Percentiles rank a stretch among this genome's conserved stretches.
Evolutionary conservation across 1,284 basidiomycete genomes (phyloP).

Genomic region (Boletellus deceptivus): DNA sequence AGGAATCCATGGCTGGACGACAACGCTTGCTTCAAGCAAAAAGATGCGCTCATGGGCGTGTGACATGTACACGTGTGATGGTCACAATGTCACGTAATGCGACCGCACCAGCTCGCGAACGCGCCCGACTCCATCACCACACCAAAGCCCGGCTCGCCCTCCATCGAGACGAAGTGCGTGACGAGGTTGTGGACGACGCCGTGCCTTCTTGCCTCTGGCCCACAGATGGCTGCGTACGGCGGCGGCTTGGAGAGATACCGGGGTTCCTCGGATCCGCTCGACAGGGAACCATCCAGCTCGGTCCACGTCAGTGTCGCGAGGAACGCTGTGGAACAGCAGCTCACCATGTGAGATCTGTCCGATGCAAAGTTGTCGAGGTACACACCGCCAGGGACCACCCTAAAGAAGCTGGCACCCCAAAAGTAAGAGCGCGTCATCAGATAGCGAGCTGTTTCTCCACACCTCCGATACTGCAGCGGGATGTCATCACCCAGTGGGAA

Average conservation of each 20-base stretch:
- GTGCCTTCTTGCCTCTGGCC: slow-evolving; percentile 39
- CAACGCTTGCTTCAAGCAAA: slow-evolving; percentile 11
- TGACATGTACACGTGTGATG: slow-evolving; percentile 24
- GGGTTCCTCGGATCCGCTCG: slow-evolving; percentile 9
- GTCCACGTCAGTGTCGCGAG: slow-evolving; percentile 6
- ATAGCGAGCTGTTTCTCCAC: slow-evolving; percentile 1
- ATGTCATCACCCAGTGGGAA: slow-evolving; percentile 43
- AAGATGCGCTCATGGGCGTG: slow-evolving; percentile 23
- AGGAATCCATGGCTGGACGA: slow-evolving; percentile 18
- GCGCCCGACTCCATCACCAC: slow-evolving; percentile 37
- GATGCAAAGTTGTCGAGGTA: slow-evolving; percentile 67
- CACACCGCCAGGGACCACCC: slow-evolving; percentile 50
- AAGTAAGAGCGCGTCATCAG: slow-evolving; percentile 5
- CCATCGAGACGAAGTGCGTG: slow-evolving; percentile 59
- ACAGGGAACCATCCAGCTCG: slow-evolving; percentile 8
- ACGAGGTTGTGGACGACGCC: slow-evolving; percentile 60
- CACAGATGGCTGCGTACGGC: slow-evolving; percentile 50
- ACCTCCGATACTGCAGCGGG: slow-evolving; percentile 50
- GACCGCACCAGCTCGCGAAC: slow-evolving; percentile 34
- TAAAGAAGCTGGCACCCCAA: slow-evolving; percentile 41
- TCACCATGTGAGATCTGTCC: slow-evolving; percentile 78
- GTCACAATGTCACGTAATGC: slow-evolving; percentile 19
- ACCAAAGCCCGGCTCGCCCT: slow-evolving; percentile 37
- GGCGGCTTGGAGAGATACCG: slow-evolving; percentile 46
- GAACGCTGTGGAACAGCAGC: slow-evolving; percentile 9